Conservation (phyloP, 331 rosid species). For the Ulmus americana region DNA sequence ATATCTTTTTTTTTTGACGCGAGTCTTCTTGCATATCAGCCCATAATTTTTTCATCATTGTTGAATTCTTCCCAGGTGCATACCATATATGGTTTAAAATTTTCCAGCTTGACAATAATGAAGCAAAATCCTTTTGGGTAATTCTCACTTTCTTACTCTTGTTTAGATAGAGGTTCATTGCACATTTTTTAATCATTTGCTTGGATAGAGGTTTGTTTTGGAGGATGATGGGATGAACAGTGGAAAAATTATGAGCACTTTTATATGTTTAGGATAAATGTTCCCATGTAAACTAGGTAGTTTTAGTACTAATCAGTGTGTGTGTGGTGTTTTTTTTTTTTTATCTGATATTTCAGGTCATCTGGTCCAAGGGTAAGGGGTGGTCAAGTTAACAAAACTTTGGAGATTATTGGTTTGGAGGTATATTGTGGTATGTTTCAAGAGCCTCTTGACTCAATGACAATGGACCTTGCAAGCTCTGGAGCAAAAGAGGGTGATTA, state of each 20-base stretch:
- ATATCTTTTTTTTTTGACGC: not conserved
- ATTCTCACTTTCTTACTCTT: conserved; percentile 17
- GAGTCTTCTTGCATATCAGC: not conserved
- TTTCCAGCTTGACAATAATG: conserved; percentile 71
- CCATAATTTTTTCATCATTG: conserved; percentile 15
- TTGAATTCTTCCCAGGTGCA: conserved; percentile 57
- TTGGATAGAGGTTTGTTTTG: not conserved
- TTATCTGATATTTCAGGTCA: conserved; percentile 42
- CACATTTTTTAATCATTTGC: conserved; percentile 3
- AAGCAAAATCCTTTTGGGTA: conserved; percentile 78
- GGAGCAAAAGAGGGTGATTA: conserved; percentile 40
- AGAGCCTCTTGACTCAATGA: conserved; percentile 37
- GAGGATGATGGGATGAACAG: too few relatives aligned
- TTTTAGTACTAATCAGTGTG: conserved; percentile 7
- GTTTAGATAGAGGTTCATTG: not conserved
- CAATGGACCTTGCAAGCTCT: conserved; percentile 31
- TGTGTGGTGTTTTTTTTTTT: not conserved
- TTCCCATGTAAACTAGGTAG: not conserved
- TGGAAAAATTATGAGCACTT: not conserved
- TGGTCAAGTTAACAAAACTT: conserved; percentile 59
- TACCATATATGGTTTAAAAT: conserved; percentile 62
- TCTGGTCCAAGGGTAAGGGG: conserved; percentile 50
- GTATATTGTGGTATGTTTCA: conserved; percentile 58
- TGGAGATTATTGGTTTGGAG: conserved; percentile 71
- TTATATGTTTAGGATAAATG: not conserved